Evolutionary conservation across 345 rosid genomes (phyloP).

Genomic region (Anacardium occidentale): DNA sequence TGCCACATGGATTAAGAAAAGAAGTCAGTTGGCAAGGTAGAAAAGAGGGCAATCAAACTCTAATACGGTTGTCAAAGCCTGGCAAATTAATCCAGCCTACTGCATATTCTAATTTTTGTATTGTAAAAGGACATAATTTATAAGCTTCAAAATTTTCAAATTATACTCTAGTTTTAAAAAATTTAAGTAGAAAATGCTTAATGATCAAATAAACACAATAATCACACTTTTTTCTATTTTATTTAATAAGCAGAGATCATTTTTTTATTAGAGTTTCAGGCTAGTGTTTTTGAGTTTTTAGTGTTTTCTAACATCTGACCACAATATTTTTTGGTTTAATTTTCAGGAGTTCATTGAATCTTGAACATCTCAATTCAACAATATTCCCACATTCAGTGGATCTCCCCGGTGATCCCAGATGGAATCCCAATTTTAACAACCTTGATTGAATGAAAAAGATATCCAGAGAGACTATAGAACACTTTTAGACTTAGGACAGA

Average conservation of each 20-base stretch:
- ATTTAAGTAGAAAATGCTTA: neutral
- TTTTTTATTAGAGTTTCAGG: neutral
- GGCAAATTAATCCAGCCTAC: neutral
- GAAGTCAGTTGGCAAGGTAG: too few species aligned
- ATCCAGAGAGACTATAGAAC: neutral
- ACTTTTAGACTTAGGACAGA: neutral
- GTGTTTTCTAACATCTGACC: too few species aligned
- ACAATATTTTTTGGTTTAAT: too few species aligned
- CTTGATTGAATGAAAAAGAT: neutral
- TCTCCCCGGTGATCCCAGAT: neutral
- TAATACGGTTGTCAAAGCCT: neutral
- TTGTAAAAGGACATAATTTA: neutral
- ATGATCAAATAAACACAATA: neutral
- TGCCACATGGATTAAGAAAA: neutral
- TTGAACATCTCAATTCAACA: neutral
- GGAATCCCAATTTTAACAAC: neutral
- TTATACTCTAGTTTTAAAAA: too few species aligned
- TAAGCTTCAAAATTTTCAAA: too few species aligned
- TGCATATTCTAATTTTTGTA: neutral
- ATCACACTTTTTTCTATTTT: too few species aligned
- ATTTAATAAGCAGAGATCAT: neutral
- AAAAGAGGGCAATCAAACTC: neutral
- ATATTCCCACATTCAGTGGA: neutral
- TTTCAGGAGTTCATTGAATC: neutral
- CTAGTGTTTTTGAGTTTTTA: neutral